Conservation (phyloP, 768 basidiomycete species). For the Lentinula sp. region DNA sequence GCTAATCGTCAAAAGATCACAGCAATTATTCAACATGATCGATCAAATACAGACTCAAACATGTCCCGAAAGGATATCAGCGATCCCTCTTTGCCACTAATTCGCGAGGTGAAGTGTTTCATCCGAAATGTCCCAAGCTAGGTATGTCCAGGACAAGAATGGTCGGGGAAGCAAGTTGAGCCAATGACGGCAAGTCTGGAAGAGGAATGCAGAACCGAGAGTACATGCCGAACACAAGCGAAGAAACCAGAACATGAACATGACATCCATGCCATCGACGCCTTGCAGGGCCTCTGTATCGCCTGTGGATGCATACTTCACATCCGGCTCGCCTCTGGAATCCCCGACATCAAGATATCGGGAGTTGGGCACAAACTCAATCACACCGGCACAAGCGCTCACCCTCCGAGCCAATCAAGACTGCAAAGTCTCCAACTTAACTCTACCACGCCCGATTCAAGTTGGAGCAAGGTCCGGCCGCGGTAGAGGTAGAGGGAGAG, state of each 20-base stretch:
- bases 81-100: slow-evolving; percentile 28
- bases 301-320: background rate
- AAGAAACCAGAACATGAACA: background rate
- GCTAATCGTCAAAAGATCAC: slow-evolving; percentile 16
- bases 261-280: background rate
- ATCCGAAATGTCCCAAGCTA: slow-evolving; percentile 28
- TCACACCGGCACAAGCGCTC: background rate
- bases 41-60: slow-evolving; percentile 22
- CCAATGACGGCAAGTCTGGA: background rate
- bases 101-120: slow-evolving; percentile 31
- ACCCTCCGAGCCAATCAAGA: background rate
- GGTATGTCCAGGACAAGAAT: slow-evolving; percentile 15
- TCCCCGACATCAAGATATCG: background rate
- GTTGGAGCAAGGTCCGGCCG: background rate
- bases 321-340: background rate
- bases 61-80: slow-evolving; percentile 11
- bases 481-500: background rate
- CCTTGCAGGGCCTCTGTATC: background rate
- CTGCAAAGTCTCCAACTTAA: background rate
- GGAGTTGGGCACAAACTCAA: background rate
- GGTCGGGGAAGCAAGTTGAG: slow-evolving; percentile 7
- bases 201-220: background rate
- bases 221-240: background rate
- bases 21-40: slow-evolving; percentile 16
- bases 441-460: background rate